Percentiles rank a stretch among this genome's conserved stretches.
Evolutionary conservation across 495 filamentous ascomycete species (phyloP).

Genomic region (Tuber magnatum): DNA sequence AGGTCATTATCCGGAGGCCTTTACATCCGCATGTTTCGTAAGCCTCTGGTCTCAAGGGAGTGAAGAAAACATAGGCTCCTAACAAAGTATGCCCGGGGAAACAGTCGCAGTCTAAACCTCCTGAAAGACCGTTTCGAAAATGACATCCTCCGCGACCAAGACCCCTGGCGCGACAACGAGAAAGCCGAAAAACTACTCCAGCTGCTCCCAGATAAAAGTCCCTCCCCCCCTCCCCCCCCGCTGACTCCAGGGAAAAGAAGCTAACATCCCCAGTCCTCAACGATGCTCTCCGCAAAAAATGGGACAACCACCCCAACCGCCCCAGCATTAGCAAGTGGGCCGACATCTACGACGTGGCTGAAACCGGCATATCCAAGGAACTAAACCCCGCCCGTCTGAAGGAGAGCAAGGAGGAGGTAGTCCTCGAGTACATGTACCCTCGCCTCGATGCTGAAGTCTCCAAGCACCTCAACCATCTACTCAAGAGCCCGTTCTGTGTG

Average conservation of each 20-base stretch:
- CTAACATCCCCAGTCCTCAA: slow-evolving; percentile 47
- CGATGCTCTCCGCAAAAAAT: slow-evolving; percentile 75
- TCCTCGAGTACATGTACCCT: slow-evolving; percentile 97
- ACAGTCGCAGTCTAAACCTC: slow-evolving; percentile 72
- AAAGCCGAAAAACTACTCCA: slow-evolving; percentile 66
- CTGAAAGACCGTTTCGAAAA: slow-evolving; percentile 69
- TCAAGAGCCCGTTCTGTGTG: slow-evolving; percentile 92
- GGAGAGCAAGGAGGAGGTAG: slow-evolving; percentile 89
- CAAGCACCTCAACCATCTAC: slow-evolving; percentile 94
- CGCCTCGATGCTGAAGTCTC: slow-evolving; percentile 91
- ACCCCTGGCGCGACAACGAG: slow-evolving; percentile 66
- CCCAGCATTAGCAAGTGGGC: slow-evolving; percentile 75
- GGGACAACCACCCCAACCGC: slow-evolving; percentile 73
- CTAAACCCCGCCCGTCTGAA: slow-evolving; percentile 58
- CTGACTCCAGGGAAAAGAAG: neutral
- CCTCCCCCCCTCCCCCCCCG: too few species aligned
- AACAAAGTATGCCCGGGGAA: neutral
- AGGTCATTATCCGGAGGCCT: slow-evolving; percentile 75
- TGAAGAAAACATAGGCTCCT: slow-evolving; percentile 6
- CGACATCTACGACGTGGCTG: slow-evolving; percentile 81
- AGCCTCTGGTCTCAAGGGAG: slow-evolving; percentile 17
- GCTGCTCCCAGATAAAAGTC: slow-evolving; percentile 64
- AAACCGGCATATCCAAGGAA: slow-evolving; percentile 58
- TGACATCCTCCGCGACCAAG: slow-evolving; percentile 73
- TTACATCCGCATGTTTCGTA: slow-evolving; percentile 81